Evolutionary conservation across 2,329 filamentous ascomycete species (phyloP).

Genomic region (Ophiostoma ips): DNA sequence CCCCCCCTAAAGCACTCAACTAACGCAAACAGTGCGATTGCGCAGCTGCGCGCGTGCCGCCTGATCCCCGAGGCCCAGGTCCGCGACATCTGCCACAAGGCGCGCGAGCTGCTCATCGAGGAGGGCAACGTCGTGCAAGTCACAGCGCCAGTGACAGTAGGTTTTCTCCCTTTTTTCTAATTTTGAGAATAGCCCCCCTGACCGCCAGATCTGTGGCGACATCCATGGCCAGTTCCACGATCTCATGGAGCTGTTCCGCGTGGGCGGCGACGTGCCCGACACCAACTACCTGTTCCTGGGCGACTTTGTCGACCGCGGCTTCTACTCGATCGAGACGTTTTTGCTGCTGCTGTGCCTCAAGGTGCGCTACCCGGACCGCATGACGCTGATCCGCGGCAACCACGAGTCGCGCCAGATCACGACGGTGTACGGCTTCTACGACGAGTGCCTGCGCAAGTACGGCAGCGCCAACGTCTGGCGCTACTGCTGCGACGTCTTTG

Average conservation of each 20-base stretch:
- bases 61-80: constrained; percentile 94
- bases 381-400: constrained; percentile 89
- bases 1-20: too few relatives aligned
- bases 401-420: constrained; percentile 96
- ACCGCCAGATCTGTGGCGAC: constrained; percentile 66
- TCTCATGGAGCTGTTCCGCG: constrained; percentile 89
- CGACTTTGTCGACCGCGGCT: constrained; percentile 94
- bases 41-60: constrained; percentile 86
- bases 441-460: constrained; percentile 92
- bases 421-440: constrained; percentile 95
- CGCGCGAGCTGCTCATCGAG: constrained; percentile 87
- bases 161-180: constrained; percentile 10
- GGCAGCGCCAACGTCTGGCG: constrained; percentile 94
- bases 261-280: constrained; percentile 85
- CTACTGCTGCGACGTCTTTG: constrained; percentile 95
- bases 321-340: constrained; percentile 96
- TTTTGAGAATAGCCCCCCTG: too few relatives aligned
- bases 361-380: constrained; percentile 92
- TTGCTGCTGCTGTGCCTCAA: constrained; percentile 90
- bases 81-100: constrained; percentile 93
- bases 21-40: constrained; percentile 52
- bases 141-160: constrained; percentile 69
- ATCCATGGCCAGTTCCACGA: constrained; percentile 97
- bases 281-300: constrained; percentile 81
- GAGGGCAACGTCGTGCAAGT: constrained; percentile 96